Conservation (phyloP, 208 protist genomes). For the Leishmania amazonensis region DNA sequence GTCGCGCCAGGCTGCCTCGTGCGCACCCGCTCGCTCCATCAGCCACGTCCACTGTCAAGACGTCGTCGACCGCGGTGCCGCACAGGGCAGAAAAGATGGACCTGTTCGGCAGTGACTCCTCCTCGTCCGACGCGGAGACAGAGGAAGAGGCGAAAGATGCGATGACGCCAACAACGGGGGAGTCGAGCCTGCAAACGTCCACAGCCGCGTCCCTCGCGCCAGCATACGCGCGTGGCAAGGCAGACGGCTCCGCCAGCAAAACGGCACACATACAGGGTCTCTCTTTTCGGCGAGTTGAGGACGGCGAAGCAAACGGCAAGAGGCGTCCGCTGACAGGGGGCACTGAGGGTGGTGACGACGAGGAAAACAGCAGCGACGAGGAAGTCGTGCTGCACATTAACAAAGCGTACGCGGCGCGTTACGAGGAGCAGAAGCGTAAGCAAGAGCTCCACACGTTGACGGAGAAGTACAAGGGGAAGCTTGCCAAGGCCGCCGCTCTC, state of each 20-base stretch:
- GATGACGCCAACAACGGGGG: neutral
- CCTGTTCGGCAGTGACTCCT: slow-evolving; percentile 38
- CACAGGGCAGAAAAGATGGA: slow-evolving; percentile 33
- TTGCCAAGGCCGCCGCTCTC: slow-evolving; percentile 23
- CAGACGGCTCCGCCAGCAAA: neutral
- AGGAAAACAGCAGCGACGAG: slow-evolving; percentile 10
- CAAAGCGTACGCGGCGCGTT: slow-evolving; percentile 76
- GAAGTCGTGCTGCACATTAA: slow-evolving; percentile 65
- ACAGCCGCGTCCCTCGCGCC: neutral
- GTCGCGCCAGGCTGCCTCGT: slow-evolving; percentile 45
- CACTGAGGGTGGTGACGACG: slow-evolving; percentile 10
- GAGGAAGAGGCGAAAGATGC: neutral
- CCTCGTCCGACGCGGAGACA: slow-evolving; percentile 19
- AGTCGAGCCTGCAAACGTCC: neutral
- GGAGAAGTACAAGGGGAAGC: slow-evolving; percentile 79
- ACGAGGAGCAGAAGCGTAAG: slow-evolving; percentile 89
- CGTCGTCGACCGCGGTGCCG: neutral
- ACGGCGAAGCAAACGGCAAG: neutral
- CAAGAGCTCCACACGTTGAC: slow-evolving; percentile 87
- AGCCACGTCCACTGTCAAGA: neutral
- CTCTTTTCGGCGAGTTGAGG: slow-evolving; percentile 9
- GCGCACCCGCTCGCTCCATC: slow-evolving; percentile 25
- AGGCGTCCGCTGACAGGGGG: neutral
- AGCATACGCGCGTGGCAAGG: neutral
- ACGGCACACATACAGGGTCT: slow-evolving; percentile 22